Evolutionary conservation across 495 filamentous ascomycete genomes (phyloP), one percentile per base, ranked within the genome.

Genomic region (Aspergillus wentii): DNA sequence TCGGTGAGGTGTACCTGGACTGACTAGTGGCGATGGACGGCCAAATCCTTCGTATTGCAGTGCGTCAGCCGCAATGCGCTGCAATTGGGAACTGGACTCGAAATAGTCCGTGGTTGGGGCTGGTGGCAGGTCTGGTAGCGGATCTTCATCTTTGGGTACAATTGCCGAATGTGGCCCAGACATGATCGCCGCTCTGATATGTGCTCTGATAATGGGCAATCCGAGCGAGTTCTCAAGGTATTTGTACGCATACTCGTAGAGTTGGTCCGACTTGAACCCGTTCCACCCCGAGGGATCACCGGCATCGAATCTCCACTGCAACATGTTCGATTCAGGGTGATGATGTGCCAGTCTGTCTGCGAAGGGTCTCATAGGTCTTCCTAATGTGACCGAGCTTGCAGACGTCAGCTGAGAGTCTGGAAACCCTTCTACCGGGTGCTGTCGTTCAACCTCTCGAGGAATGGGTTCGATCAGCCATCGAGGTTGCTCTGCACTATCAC

Each of bases 251-350:
- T 40, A 46, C 8, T 44, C 43, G 33, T 40, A 33, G 5, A 61
- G 33, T 30, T 38, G 15, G 2, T 38, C 42, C 18, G 33, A 2
- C 5, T 31, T 31, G 30, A 49, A 20, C 0, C 35, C 33, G 8
- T 39, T 33, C 43, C 44, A 49, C 7, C n/a, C 16, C 13, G 17
- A 8, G 0, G 19, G 2, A 9, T 43, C 14, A n/a, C 56, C 59
- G 14, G 51, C 27, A 2, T 63, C 56, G 27, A 63, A 58, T 5
- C 22, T 31, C 59, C 59, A 63, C 11, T 40, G 8, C 15, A 60
- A 30, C 4, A 36, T 21, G 8, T 30, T 26, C 20, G 25, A 33
- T 28, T 52, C 41, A 35, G 21, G 27, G 40, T 17, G 10, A 38
- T 34, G 13, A 34, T 11, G 22, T 6, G 11, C 22, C 22, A 25